Evolutionary conservation across 257 asterid species (phyloP), one percentile per base, ranked within the genome.

Genomic region (Agastache rugosa): DNA sequence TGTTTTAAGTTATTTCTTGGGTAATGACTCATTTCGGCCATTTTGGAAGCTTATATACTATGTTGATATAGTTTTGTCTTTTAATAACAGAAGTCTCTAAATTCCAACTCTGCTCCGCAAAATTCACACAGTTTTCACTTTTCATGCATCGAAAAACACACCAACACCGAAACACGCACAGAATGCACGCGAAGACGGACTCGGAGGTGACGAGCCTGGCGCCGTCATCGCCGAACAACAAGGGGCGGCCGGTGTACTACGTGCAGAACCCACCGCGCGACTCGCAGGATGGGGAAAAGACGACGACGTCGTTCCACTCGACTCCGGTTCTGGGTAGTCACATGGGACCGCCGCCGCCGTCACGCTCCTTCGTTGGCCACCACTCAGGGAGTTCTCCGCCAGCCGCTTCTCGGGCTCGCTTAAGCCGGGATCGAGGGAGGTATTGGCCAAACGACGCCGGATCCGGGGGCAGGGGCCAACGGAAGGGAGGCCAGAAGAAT

Each of bases 251-350:
- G 19, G 97, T 71, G n/a, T 93, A 91, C 85, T 91, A 80, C 87
- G 98, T 93, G 54, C 97, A 93, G 80, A 93, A 97, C 83, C 98
- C 98, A 0, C 88, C 98, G 0, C 88, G 94, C 22, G 96, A 90
- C 72, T 92, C 98, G 5, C 97, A 91, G 81, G 97, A 89, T 80
- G 98, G 97, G 2, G 97, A 89, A 77, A 93, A 91, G 72, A 91
- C 92, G 16, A 72, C 96, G 73, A 89, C 87, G 31, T 93, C 97
- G 51, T 91, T 91, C 59, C 96, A 88, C 67, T 93, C 98, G 0
- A 89, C 97, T 0, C 97, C 98, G 1, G 90, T 89, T 16, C 63
- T 84, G 74, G 86, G 86, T 17, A 92, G 98, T 71, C 97, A 94
- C 3, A 65, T 78, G 83, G 97, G 96, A 7, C 91, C 98, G 1